Evolutionary conservation across 2,329 filamentous ascomycete species (phyloP).

Genomic region (Apiospora hydei): DNA sequence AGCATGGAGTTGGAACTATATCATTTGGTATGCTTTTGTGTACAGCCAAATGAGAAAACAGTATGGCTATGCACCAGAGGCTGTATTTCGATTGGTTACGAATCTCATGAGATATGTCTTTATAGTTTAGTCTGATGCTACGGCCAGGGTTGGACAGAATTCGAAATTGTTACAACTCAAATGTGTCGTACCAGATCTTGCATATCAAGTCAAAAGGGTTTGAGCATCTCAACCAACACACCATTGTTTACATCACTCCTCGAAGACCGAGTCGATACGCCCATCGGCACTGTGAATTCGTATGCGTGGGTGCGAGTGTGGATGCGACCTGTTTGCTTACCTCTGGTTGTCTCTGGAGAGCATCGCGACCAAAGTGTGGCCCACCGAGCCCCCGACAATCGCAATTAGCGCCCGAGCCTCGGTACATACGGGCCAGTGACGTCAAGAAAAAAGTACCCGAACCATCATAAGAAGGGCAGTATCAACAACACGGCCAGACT

Average conservation of each 20-base stretch:
- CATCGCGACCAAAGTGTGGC: background rate
- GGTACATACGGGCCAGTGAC: background rate
- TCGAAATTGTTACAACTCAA: background rate
- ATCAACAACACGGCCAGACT: background rate
- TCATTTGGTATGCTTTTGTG: background rate
- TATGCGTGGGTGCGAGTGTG: background rate
- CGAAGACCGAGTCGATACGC: background rate
- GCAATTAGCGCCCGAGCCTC: background rate
- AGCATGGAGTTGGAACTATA: background rate
- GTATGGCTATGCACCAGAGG: too few relatives aligned
- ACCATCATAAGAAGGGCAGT: background rate
- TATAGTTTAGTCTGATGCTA: background rate
- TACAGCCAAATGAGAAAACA: background rate
- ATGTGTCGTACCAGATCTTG: background rate
- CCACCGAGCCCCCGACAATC: conserved; percentile 2
- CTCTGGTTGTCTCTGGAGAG: background rate
- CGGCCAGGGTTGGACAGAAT: background rate
- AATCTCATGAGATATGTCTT: background rate
- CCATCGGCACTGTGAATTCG: background rate
- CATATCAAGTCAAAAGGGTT: background rate
- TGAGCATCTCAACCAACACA: too few relatives aligned
- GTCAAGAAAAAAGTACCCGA: conserved; percentile 1
- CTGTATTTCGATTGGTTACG: background rate
- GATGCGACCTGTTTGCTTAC: background rate
- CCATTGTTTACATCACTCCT: background rate